Conservation (phyloP, 2,329 filamentous ascomycete species). For the Neofusicoccum umdonicola region DNA sequence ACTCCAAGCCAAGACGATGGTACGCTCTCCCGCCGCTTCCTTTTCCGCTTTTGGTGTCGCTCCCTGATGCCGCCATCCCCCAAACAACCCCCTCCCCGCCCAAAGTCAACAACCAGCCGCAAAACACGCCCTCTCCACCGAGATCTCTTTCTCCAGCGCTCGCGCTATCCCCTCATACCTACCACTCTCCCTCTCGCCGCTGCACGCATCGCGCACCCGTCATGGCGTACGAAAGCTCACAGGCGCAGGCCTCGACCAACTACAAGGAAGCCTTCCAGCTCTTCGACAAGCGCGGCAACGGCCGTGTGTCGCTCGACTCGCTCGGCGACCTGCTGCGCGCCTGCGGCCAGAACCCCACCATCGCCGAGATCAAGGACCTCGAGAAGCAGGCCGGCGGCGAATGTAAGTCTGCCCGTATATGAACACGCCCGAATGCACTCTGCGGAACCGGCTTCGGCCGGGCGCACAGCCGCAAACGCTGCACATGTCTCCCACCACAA, state of each 20-base stretch:
- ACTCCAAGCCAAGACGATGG: constrained; percentile 8
- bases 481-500: background rate
- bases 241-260: constrained; percentile 74
- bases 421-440: background rate
- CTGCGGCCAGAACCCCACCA: constrained; percentile 95
- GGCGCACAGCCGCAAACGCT: background rate
- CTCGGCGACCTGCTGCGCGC: constrained; percentile 93
- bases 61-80: constrained; percentile 13
- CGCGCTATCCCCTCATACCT: no score
- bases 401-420: constrained; percentile 62
- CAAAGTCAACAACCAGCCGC: background rate
- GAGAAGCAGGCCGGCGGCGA: constrained; percentile 87
- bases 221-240: constrained; percentile 20
- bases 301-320: constrained; percentile 80
- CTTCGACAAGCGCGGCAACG: constrained; percentile 97
- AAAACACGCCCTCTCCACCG: background rate
- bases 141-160: background rate
- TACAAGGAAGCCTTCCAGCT: constrained; percentile 99
- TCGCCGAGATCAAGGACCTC: constrained; percentile 87
- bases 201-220: background rate
- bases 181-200: background rate
- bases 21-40: background rate
- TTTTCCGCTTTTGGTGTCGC: background rate
- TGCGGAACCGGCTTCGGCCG: no score
- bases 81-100: constrained; percentile 7